Conservation (phyloP, 345 rosid genomes). For the Combretum micranthum region DNA sequence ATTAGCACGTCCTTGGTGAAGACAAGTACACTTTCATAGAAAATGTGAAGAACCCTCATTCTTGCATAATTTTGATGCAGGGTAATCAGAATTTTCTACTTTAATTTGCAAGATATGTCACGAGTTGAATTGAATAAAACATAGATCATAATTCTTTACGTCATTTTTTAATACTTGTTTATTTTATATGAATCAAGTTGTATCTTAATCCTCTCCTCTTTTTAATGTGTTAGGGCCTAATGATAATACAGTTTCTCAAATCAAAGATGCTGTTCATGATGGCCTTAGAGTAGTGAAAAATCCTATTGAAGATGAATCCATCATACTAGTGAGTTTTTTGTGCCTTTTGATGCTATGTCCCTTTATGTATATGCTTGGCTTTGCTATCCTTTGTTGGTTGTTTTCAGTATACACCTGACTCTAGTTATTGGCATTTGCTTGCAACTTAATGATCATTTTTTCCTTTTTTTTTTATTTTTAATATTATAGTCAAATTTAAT, state of each 20-base stretch:
- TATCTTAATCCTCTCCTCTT: background rate
- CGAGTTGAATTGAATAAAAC: background rate
- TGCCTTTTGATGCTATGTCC: too few species aligned
- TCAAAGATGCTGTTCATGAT: conserved; percentile 95
- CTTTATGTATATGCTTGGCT: too few species aligned
- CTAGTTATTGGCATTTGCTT: too few species aligned
- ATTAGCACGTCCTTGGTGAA: conserved; percentile 92
- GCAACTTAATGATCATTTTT: too few species aligned
- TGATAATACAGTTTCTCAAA: conserved; percentile 96
- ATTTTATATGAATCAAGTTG: background rate
- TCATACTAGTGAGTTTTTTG: conserved; percentile 57
- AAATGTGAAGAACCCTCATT: conserved; percentile 82
- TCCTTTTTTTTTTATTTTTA: too few species aligned
- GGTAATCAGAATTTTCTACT: conserved; percentile 30
- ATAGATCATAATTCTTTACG: too few species aligned
- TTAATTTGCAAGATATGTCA: background rate
- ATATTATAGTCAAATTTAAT: too few species aligned
- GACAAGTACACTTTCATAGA: conserved; percentile 96
- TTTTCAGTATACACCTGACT: background rate
- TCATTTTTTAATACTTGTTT: background rate
- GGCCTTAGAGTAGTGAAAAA: conserved; percentile 95
- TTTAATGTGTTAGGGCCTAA: conserved; percentile 63
- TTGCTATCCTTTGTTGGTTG: background rate
- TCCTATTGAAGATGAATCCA: conserved; percentile 87
- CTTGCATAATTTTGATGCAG: conserved; percentile 90